Conservation (phyloP, 1,139 yeast genomes). For the Hyphopichia wangnamkhiaoensis region DNA sequence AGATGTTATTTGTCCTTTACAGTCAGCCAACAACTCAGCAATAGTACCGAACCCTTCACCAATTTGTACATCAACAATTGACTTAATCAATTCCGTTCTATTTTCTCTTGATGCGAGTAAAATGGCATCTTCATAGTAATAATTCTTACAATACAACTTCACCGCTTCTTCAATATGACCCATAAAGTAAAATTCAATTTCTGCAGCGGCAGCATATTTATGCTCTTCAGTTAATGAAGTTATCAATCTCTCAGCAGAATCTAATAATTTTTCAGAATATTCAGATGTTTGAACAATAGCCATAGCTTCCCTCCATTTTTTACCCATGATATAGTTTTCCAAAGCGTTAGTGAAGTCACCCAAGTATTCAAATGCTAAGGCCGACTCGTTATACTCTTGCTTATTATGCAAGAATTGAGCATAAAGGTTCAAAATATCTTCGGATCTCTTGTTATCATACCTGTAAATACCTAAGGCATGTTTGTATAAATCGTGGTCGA, state of each 20-base stretch:
- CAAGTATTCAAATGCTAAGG: constrained; percentile 71
- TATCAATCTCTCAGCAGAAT: constrained; percentile 60
- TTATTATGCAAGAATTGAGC: constrained; percentile 61
- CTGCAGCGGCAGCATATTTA: constrained; percentile 81
- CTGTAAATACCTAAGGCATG: constrained; percentile 65
- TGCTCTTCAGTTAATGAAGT: constrained; percentile 66
- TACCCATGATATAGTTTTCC: constrained; percentile 66
- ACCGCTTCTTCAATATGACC: constrained; percentile 64
- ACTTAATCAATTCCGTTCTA: constrained; percentile 49
- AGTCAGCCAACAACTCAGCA: constrained; percentile 89
- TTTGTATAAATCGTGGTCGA: constrained; percentile 71
- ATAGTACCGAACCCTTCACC: constrained; percentile 86
- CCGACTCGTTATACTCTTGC: constrained; percentile 71
- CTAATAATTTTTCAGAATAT: constrained; percentile 35
- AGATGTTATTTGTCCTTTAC: constrained; percentile 79
- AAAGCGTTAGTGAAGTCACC: constrained; percentile 60
- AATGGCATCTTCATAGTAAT: constrained; percentile 74
- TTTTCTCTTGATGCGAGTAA: constrained; percentile 54
- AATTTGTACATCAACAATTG: constrained; percentile 68
- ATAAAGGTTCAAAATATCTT: constrained; percentile 56
- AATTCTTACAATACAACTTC: constrained; percentile 70
- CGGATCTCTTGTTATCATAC: constrained; percentile 57
- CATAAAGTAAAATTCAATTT: constrained; percentile 65
- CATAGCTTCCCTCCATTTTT: constrained; percentile 85
- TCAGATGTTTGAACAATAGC: constrained; percentile 50